phyloP scores from a whole-genome alignment of 768 basidiomycete genomes.

The Boletellus emodensis region DNA sequence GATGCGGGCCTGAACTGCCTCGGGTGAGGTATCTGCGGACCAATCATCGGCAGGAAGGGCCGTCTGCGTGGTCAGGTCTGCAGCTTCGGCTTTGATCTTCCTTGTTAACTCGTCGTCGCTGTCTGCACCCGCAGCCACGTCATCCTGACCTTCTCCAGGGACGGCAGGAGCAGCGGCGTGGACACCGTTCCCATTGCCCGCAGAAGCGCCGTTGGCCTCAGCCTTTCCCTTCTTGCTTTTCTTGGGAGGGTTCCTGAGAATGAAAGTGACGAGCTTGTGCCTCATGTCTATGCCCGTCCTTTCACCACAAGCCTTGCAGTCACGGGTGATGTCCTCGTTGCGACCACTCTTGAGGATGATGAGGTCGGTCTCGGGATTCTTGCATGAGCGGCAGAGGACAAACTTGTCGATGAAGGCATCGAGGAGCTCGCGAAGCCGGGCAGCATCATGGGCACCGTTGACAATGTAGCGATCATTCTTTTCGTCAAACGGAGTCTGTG shows the following conservation, averaged over 20 bases:
- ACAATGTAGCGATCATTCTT: conserved; percentile 98
- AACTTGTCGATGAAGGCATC: conserved; percentile 98
- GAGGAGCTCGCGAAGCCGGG: conserved; percentile 90
- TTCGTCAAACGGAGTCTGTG: conserved; percentile 94
- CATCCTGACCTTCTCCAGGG: conserved; percentile 40
- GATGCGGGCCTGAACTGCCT: conserved; percentile 81
- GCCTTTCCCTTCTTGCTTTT: conserved; percentile 54
- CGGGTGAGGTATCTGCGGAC: conserved; percentile 88
- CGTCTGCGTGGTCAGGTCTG: conserved; percentile 63
- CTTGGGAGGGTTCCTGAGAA: conserved; percentile 95
- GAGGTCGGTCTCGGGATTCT: conserved; percentile 98
- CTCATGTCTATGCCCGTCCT: conserved; percentile 92
- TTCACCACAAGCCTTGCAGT: conserved; percentile 98
- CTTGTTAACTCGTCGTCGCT: conserved; percentile 85
- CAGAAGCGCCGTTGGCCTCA: conserved; percentile 52
- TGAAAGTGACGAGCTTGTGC: conserved; percentile 94
- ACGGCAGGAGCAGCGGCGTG: conserved; percentile 37
- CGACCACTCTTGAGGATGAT: conserved; percentile 80
- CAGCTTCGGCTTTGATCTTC: conserved; percentile 90
- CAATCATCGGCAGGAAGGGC: conserved; percentile 70
- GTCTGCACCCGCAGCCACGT: conserved; percentile 51
- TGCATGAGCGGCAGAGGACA: conserved; percentile 94
- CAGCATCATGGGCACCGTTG: conserved; percentile 92
- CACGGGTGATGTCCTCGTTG: conserved; percentile 83
- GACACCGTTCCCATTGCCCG: conserved; percentile 46